Percentiles rank a stretch among this genome's conserved stretches.
Evolutionary conservation across 352 stramenopile genomes (phyloP).

Genomic region (Pythium utonaiense): DNA sequence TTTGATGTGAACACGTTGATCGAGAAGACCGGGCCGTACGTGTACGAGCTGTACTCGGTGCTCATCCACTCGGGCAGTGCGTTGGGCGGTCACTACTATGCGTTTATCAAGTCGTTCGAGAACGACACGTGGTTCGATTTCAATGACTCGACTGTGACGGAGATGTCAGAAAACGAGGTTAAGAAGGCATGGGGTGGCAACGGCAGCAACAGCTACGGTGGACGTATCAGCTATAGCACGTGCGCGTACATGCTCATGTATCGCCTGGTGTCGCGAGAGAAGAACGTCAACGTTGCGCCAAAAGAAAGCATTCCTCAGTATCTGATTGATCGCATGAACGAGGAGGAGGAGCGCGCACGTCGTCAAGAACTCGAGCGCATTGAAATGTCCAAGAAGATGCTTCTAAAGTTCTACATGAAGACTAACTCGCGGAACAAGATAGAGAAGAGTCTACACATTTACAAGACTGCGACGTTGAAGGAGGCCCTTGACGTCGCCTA

Average conservation of each 20-base stretch:
- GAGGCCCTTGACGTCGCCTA: constrained; percentile 43
- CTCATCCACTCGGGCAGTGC: constrained; percentile 92
- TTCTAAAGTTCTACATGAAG: constrained; percentile 81
- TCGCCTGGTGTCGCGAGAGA: constrained; percentile 58
- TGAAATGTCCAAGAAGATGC: constrained; percentile 73
- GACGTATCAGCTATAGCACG: constrained; percentile 54
- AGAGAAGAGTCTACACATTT: constrained; percentile 68
- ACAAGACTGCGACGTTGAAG: constrained; percentile 66
- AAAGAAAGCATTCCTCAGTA: constrained; percentile 63
- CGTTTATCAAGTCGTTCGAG: constrained; percentile 90
- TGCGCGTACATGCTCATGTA: constrained; percentile 93
- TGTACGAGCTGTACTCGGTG: constrained; percentile 92
- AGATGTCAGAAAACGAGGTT: constrained; percentile 71
- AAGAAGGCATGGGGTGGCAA: constrained; percentile 71
- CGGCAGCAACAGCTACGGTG: constrained; percentile 30
- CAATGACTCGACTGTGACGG: constrained; percentile 80
- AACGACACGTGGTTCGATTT: constrained; percentile 86
- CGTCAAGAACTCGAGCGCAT: constrained; percentile 58
- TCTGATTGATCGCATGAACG: constrained; percentile 58
- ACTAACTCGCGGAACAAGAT: constrained; percentile 57
- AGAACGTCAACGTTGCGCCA: constrained; percentile 63
- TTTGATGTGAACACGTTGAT: constrained; percentile 71
- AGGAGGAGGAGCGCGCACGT: constrained; percentile 59
- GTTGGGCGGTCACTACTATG: constrained; percentile 91
- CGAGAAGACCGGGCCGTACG: constrained; percentile 53